Conservation (phyloP, 352 stramenopile genomes). For the Globisporangium perplexum region DNA sequence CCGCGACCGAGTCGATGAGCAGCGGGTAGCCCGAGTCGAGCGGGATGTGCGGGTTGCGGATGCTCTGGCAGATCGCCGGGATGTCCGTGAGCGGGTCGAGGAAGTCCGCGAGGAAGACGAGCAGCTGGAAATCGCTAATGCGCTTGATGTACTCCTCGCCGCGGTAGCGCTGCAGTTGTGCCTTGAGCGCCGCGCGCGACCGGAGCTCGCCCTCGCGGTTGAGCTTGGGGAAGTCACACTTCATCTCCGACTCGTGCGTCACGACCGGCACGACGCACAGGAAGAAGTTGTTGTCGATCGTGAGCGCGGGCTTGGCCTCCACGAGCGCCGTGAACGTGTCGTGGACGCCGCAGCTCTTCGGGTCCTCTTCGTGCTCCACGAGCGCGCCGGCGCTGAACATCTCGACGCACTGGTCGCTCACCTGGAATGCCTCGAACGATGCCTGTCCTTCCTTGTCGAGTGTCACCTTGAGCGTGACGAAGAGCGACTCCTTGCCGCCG, state of each 20-base stretch:
- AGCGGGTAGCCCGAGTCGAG: slow-evolving; percentile 95
- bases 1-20: slow-evolving; percentile 93
- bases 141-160: slow-evolving; percentile 79
- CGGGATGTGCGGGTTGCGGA: slow-evolving; percentile 83
- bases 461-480: slow-evolving; percentile 96
- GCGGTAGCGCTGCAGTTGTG: slow-evolving; percentile 80
- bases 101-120: slow-evolving; percentile 94
- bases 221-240: slow-evolving; percentile 91
- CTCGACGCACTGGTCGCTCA: slow-evolving; percentile 96
- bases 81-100: slow-evolving; percentile 91
- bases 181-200: slow-evolving; percentile 90
- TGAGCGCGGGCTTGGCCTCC: slow-evolving; percentile 89
- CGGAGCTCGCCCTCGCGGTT: slow-evolving; percentile 87
- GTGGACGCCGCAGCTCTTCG: slow-evolving; percentile 89
- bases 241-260: slow-evolving; percentile 90
- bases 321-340: slow-evolving; percentile 97
- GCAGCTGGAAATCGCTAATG: slow-evolving; percentile 95
- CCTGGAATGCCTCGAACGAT: slow-evolving; percentile 96
- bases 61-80: slow-evolving; percentile 89
- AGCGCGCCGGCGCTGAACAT: slow-evolving; percentile 96
- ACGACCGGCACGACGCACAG: slow-evolving; percentile 95
- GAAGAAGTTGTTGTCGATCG: slow-evolving; percentile 98
- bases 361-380: slow-evolving; percentile 84
- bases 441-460: slow-evolving; percentile 92
- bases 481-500: slow-evolving; percentile 91